A percentile compares a stretch with the other conserved stretches of the same genome.
phyloP scores from a whole-genome alignment of 164 flowering plant species.

The Stephania japonica region DNA sequence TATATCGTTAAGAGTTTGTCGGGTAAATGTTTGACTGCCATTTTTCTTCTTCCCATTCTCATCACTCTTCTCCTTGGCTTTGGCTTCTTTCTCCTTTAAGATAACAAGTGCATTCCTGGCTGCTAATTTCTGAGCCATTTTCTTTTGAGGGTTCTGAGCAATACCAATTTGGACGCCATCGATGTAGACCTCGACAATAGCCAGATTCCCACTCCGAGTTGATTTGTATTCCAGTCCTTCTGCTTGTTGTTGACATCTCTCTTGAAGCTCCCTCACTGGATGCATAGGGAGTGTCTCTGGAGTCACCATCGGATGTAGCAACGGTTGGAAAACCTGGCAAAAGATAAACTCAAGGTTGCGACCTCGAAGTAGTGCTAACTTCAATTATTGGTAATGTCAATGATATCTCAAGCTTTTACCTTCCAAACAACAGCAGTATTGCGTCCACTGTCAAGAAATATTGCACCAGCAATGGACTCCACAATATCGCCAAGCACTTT shows the following conservation, averaged over 20 bases:
- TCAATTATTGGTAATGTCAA: background rate
- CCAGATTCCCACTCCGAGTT: slow-evolving; percentile 75
- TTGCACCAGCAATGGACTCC: slow-evolving; percentile 97
- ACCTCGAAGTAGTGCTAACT: background rate
- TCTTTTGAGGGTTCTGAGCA: slow-evolving; percentile 95
- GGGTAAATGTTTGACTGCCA: slow-evolving; percentile 67
- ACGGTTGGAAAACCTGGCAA: slow-evolving; percentile 75
- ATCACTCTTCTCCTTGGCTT: slow-evolving; percentile 40
- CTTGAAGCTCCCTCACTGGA: slow-evolving; percentile 97
- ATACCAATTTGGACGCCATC: slow-evolving; percentile 90
- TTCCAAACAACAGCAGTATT: slow-evolving; percentile 79
- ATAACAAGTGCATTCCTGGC: slow-evolving; percentile 90
- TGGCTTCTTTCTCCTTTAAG: slow-evolving; percentile 75
- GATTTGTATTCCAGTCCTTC: slow-evolving; percentile 98
- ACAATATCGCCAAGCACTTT: slow-evolving; percentile 98
- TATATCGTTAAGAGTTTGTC: slow-evolving; percentile 92
- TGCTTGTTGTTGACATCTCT: slow-evolving; percentile 98
- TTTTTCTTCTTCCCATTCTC: slow-evolving; percentile 67
- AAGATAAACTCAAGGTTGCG: background rate
- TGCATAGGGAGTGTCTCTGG: slow-evolving; percentile 99
- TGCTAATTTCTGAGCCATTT: slow-evolving; percentile 99
- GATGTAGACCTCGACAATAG: slow-evolving; percentile 89
- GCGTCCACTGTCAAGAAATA: slow-evolving; percentile 78
- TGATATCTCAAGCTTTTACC: slow-evolving; percentile 37
- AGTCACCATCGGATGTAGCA: slow-evolving; percentile 93